Conservation (phyloP, 345 rosid genomes). For the Raphanus sativus region DNA sequence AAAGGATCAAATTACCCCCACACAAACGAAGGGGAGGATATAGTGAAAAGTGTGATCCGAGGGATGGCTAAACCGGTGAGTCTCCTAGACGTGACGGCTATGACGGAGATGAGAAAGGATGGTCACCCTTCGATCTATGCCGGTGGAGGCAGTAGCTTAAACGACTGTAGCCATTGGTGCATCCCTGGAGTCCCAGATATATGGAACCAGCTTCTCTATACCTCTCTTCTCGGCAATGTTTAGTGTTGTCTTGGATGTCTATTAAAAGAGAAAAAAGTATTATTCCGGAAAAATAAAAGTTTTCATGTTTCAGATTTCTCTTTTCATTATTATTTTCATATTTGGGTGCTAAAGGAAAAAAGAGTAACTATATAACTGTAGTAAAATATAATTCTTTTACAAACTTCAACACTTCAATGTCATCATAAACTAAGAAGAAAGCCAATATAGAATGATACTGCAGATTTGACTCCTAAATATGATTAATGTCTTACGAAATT, state of each 20-base stretch:
- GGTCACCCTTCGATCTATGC: conserved; percentile 62
- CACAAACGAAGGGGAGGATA: conserved; percentile 42
- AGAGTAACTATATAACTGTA: background rate
- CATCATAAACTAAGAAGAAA: background rate
- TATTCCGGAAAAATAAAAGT: background rate
- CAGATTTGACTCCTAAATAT: background rate
- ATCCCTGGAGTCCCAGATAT: conserved; percentile 72
- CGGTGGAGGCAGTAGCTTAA: conserved; percentile 16
- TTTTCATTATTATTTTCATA: background rate
- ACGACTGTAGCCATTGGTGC: conserved; percentile 87
- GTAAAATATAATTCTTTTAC: background rate
- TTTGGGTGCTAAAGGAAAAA: background rate
- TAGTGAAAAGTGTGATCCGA: conserved; percentile 43
- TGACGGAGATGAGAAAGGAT: conserved; percentile 65
- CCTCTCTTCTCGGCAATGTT: conserved; percentile 12
- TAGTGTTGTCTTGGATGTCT: background rate
- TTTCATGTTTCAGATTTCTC: background rate
- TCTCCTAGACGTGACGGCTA: conserved; percentile 55
- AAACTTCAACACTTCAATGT: background rate
- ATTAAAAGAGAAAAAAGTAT: no score
- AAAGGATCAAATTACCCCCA: conserved; percentile 42
- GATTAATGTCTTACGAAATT: background rate
- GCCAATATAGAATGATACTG: background rate
- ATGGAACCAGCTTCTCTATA: conserved; percentile 69
- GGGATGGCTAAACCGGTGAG: conserved; percentile 48